Evolutionary conservation across 169 alveolate species (phyloP), one percentile per base, ranked within the genome.

Genomic region (Eimeria praecox): DNA sequence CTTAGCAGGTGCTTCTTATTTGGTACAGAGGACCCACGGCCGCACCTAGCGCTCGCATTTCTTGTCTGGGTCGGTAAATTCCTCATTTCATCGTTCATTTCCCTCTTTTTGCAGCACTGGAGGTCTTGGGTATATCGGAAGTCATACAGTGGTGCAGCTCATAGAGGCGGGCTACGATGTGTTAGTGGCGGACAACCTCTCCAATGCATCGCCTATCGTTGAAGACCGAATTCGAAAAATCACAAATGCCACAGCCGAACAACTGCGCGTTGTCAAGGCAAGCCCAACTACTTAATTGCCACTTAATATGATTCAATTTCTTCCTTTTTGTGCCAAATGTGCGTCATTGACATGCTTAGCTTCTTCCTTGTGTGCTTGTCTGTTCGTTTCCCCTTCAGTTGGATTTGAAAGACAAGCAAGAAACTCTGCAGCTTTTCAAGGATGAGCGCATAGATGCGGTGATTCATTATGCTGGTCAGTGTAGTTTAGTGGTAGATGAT

Each of bases 61-160:
- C 66, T 12, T 56, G 27, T 56, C 66, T 56, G n/a, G 8, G 27
- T 6, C 66, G 27, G 66, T 27, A 12, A 56, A 56, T 56, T 16
- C 66, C 18, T 56, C 66, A 56, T 10, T 56, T 56, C 8, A 56
- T 56, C 66, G 2, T 56, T 56, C 66, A 16, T 56, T 56, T 56
- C 27, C 27, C 27, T 16, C 12, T 27, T 18, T 56, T 56, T 87
- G n/a, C 96, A 87, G 99, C 88, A 98, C 99, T 14, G 99, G 99
- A 66, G 99, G 99, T 16, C 96, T 97, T 30, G 99, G 99, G 56
- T 99, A 98, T 96, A 98, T 99, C 82, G 99, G 99, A 93, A 97
- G 99, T 54, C 99, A 98, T 94, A 98, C 99, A 33, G 99, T 98
- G 89, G 97, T 98, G 35, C 98, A 98, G 92, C 98, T 99, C 30